Evolutionary conservation across 2,329 filamentous ascomycete species (phyloP).

Genomic region (Penicillium vulpinum): DNA sequence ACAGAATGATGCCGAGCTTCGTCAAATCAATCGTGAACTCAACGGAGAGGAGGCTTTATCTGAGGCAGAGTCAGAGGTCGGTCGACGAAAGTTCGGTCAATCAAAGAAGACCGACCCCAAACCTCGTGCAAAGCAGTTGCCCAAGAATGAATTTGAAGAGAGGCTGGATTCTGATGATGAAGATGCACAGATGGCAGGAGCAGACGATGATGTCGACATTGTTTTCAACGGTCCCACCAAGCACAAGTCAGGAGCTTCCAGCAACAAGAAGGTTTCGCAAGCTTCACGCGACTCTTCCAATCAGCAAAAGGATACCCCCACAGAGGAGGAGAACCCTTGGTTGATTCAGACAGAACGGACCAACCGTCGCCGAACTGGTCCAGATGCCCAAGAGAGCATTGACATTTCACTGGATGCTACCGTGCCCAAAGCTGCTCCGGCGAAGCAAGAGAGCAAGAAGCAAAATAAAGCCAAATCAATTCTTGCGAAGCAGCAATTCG

Average conservation of each 20-base stretch:
- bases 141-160: conserved; percentile 63
- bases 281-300: conserved; percentile 14
- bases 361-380: conserved; percentile 31
- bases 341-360: conserved; percentile 36
- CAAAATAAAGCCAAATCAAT: conserved; percentile 22
- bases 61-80: conserved; percentile 58
- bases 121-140: conserved; percentile 28
- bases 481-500: conserved; percentile 32
- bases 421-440: conserved; percentile 14
- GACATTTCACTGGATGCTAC: conserved; percentile 35
- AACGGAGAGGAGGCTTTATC: conserved; percentile 61
- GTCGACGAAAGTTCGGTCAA: conserved; percentile 55
- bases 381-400: conserved; percentile 33
- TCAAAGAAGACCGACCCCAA: conserved; percentile 34
- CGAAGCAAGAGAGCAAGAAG: conserved; percentile 22
- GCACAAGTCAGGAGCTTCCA: conserved; percentile 19
- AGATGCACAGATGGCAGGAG: conserved; percentile 21
- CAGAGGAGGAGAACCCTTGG: conserved; percentile 41
- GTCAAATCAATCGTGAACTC: conserved; percentile 69
- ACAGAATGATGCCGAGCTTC: conserved; percentile 75
- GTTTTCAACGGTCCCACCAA: conserved; percentile 30
- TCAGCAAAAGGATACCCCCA: conserved; percentile 20
- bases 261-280: conserved; percentile 21
- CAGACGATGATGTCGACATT: conserved; percentile 38
- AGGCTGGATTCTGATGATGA: conserved; percentile 53